Base-by-base conservation (phyloP, 139 green algal species). In the Astrephomene gubernaculifera region DNA sequence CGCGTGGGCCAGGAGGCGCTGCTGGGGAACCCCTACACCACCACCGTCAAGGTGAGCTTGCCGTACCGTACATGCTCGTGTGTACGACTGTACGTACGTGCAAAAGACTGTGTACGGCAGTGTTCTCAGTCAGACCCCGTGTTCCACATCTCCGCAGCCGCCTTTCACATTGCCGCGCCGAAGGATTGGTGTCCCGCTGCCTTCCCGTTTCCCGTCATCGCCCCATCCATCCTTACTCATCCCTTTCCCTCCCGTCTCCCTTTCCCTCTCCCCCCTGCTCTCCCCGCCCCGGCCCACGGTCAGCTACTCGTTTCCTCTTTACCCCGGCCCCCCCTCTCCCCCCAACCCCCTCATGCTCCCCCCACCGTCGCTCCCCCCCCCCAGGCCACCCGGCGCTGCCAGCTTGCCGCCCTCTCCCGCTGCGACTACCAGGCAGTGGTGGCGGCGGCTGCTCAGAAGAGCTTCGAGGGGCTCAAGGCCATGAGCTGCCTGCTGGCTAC, bases 381-480 rank as follows among this genome's bases (percentile, higher is more conserved):
- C 39, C 75, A 83, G 75, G 57, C 61, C 78, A 84, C 39, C 63
- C 49, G 24, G 44, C 41, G 29, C 41, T 74, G 61, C n/a, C 78
- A 84, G 78, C 22, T 84, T 0, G 78, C 78, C 4, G 61, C 31
- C 29, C 78, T 84, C 39, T 67, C 43, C 29, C 78, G 78, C 54
- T 8, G 43, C 43, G 78, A 84, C 78, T 84, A 84, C 78, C 43
- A 65, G 45, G 49, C 35, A 45, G 79, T 86, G 79, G 36, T 86
- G 65, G 25, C 65, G 35, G 61, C 69, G 35, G 65, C 65, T 2
- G 79, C 49, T 25, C 65, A 65, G 36, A 49, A 86, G 79, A 86
- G 79, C 79, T 86, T 86, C 49, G 79, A 86, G 79, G 67, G 79
- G 24, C 64, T 86, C 25, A 41, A 49, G 25, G 57, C 63, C 45